A percentile compares a stretch with the other conserved stretches of the same genome.
Evolutionary conservation across 139 green algal genomes (phyloP).

Genomic region (Chlamydomonas sphaeroides): DNA sequence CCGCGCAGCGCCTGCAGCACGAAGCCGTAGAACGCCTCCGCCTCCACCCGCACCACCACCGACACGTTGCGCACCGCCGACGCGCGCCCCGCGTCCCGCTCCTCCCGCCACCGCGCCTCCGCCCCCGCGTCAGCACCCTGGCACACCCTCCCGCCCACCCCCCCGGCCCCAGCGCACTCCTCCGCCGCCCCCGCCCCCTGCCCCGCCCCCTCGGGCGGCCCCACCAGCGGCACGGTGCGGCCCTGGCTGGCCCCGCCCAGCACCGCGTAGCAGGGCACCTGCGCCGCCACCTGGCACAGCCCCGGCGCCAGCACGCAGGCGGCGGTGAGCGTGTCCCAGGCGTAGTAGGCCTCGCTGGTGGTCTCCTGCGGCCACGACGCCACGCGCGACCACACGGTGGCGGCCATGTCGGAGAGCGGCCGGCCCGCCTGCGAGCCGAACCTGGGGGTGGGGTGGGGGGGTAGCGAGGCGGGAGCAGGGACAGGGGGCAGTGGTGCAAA

Average conservation of each 20-base stretch:
- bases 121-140: neutral
- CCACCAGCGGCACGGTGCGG: neutral
- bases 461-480: neutral
- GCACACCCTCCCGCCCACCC: neutral
- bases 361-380: no score
- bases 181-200: neutral
- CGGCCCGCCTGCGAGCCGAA: slow-evolving; percentile 35
- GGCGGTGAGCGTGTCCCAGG: slow-evolving; percentile 32
- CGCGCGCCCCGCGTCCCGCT: neutral
- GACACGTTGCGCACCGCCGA: neutral
- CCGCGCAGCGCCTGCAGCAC: slow-evolving; percentile 5
- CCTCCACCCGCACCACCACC: slow-evolving; percentile 29
- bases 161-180: no score
- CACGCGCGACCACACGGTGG: slow-evolving; percentile 31
- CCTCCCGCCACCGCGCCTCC: neutral
- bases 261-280: slow-evolving; percentile 5
- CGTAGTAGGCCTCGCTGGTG: slow-evolving; percentile 40
- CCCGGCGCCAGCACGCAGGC: slow-evolving; percentile 13
- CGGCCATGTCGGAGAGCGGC: slow-evolving; percentile 28
- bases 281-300: neutral
- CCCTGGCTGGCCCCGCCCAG: slow-evolving; percentile 29
- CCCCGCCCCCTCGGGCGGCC: neutral
- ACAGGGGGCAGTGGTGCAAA: no score
- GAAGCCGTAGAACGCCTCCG: slow-evolving; percentile 32
- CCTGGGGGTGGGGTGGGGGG: slow-evolving; percentile 8